Evolutionary conservation across 805 yeast species (phyloP).

Genomic region (Torulaspora gathmanii): DNA sequence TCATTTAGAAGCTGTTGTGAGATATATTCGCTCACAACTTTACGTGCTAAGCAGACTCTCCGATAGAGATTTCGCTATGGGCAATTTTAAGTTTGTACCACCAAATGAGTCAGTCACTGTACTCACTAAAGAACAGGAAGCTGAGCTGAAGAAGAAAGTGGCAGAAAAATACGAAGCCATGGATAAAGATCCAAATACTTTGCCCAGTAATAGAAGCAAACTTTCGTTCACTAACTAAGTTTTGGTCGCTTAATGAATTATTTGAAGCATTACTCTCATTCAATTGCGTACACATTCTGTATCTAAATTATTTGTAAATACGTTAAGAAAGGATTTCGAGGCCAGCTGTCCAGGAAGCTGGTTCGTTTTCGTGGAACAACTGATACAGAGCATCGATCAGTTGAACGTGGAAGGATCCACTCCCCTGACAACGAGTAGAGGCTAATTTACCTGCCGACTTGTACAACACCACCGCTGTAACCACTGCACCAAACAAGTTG

Average conservation of each 20-base stretch:
- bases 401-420: conserved; percentile 32
- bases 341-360: conserved; percentile 27
- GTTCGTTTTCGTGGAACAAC: conserved; percentile 22
- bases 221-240: conserved; percentile 45
- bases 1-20: conserved; percentile 82
- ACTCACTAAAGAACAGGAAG: conserved; percentile 61
- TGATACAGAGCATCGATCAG: conserved; percentile 32
- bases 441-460: conserved; percentile 61
- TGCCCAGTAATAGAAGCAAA: conserved; percentile 58
- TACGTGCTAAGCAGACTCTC: conserved; percentile 81
- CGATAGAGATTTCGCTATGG: conserved; percentile 91
- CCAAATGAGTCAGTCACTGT: conserved; percentile 76
- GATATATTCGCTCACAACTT: conserved; percentile 82
- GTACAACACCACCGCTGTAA: conserved; percentile 52
- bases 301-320: conserved; percentile 16
- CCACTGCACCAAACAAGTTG: conserved; percentile 43
- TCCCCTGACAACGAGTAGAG: conserved; percentile 38
- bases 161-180: conserved; percentile 50
- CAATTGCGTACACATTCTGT: conserved; percentile 3
- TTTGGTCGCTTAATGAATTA: neutral
- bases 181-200: conserved; percentile 39
- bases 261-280: neutral
- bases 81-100: conserved; percentile 77
- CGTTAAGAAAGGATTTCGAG: conserved; percentile 8
- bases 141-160: conserved; percentile 46